phyloP scores from a whole-genome alignment of 805 yeast species.

The Kuraishia molischiana region DNA sequence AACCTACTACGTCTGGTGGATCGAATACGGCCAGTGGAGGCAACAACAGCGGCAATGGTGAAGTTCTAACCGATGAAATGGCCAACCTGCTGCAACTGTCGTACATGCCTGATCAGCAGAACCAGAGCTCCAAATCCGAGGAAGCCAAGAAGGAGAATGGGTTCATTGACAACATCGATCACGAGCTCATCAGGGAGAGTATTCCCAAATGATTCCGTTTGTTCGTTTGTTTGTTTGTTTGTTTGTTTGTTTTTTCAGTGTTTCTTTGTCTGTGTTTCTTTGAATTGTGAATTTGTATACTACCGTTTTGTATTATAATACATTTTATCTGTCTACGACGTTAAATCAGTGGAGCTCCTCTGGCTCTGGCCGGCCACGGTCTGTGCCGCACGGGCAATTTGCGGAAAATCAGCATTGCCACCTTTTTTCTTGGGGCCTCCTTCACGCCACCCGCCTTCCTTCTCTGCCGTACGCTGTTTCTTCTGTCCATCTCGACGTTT shows the following conservation, averaged over 20 bases:
- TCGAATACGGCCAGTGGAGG: neutral
- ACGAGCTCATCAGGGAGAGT: slow-evolving; percentile 3
- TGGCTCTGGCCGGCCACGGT: no score
- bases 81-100: slow-evolving; percentile 1
- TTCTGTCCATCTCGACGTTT: no score
- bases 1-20: neutral
- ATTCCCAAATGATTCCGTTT: neutral
- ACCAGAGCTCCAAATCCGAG: neutral
- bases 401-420: neutral
- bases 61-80: slow-evolving; percentile 1
- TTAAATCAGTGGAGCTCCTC: no score
- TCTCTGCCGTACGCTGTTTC: neutral
- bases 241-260: no score
- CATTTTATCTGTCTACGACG: no score
- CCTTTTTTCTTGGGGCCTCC: neutral
- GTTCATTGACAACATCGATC: slow-evolving; percentile 4
- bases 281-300: no score
- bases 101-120: slow-evolving; percentile 1
- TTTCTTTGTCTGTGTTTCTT: no score
- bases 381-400: no score
- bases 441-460: neutral
- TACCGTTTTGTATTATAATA: no score
- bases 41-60: no score
- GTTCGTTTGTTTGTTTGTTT: no score
- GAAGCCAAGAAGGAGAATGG: neutral